Evolutionary conservation across 2,329 filamentous ascomycete species (phyloP).

Genomic region (Tolypocladium tundrense): DNA sequence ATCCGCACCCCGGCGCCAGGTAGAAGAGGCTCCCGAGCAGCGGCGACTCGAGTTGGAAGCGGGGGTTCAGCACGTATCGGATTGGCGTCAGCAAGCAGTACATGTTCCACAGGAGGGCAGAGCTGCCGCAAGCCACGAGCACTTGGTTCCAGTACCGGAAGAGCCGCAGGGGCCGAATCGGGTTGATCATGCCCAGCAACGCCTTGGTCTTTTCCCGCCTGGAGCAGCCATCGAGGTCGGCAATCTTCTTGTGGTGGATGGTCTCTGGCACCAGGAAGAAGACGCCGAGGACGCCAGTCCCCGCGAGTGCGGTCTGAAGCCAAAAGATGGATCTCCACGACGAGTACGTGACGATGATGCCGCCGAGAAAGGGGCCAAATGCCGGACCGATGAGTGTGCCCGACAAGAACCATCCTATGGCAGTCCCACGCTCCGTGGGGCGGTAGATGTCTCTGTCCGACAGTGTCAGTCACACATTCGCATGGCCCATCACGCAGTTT

Average conservation of each 20-base stretch:
- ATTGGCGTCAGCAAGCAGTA: conserved; percentile 52
- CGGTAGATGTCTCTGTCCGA: conserved; percentile 46
- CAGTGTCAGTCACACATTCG: background rate
- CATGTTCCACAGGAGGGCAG: conserved; percentile 65
- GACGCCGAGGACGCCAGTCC: conserved; percentile 45
- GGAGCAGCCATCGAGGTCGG: conserved; percentile 49
- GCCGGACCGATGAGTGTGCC: conserved; percentile 64
- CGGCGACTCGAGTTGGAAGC: conserved; percentile 57
- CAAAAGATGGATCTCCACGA: conserved; percentile 70
- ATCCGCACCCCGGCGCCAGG: conserved; percentile 61
- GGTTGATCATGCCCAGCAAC: conserved; percentile 56
- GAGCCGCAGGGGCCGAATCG: conserved; percentile 50
- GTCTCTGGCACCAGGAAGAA: conserved; percentile 64
- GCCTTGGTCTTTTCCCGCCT: conserved; percentile 36
- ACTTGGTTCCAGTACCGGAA: conserved; percentile 62
- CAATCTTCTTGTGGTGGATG: conserved; percentile 52
- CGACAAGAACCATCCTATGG: conserved; percentile 62
- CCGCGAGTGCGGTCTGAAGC: conserved; percentile 61
- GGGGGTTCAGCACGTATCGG: conserved; percentile 63
- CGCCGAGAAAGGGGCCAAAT: conserved; percentile 60
- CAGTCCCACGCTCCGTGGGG: conserved; percentile 59
- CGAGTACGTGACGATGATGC: conserved; percentile 65
- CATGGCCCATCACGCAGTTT: background rate
- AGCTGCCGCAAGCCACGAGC: conserved; percentile 46
- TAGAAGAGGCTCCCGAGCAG: conserved; percentile 61